Conservation (phyloP, 2,329 filamentous ascomycete genomes). For the Chlorencoelia australis region DNA sequence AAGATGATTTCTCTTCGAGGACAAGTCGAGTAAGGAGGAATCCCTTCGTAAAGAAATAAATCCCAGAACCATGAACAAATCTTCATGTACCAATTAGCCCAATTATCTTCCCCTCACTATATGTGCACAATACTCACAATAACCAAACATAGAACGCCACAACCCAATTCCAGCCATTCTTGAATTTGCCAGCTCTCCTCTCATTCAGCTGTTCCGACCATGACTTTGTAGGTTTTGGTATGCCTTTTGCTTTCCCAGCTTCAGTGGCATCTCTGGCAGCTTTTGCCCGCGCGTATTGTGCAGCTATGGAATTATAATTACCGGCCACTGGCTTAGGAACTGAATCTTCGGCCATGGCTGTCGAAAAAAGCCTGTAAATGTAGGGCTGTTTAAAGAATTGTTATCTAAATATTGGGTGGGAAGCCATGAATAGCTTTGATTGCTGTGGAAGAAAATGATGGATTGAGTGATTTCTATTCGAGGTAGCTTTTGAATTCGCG, state of each 20-base stretch:
- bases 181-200: constrained; percentile 19
- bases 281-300: constrained; percentile 26
- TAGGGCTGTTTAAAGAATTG: too few relatives aligned
- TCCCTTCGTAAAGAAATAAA: constrained; percentile 88
- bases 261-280: constrained; percentile 21
- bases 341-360: constrained; percentile 14
- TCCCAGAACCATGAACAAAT: constrained; percentile 63
- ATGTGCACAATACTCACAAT: constrained; percentile 21
- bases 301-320: constrained; percentile 22
- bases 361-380: too few relatives aligned
- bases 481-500: too few relatives aligned
- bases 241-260: constrained; percentile 4
- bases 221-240: constrained; percentile 15
- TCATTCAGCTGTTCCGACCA: constrained; percentile 21
- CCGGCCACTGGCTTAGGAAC: constrained; percentile 22
- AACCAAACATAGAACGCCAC: constrained; percentile 25
- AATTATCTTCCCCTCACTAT: not conserved
- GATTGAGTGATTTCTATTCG: too few relatives aligned
- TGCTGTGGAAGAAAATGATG: too few relatives aligned
- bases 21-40: constrained; percentile 85
- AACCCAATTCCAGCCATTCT: constrained; percentile 24
- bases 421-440: too few relatives aligned
- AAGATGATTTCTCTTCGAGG: constrained; percentile 65
- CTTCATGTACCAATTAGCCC: constrained; percentile 14
- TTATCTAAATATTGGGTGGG: too few relatives aligned